Base-by-base conservation (phyloP, 495 filamentous ascomycete genomes). In the Polyplosphaeria fusca region DNA sequence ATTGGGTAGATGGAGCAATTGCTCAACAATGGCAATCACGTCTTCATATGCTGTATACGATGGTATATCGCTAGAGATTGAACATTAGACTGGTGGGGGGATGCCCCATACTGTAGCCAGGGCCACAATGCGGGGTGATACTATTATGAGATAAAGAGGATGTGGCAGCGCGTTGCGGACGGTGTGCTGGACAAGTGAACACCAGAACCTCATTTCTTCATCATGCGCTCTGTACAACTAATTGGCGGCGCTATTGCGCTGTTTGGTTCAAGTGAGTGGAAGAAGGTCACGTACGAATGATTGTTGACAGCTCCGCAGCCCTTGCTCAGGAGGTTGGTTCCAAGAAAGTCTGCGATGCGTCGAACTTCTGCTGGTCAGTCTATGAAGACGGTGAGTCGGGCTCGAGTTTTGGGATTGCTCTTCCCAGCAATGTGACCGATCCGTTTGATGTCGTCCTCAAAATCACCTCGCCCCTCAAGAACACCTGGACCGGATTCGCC, bases 21-120 rank as follows among this genome's bases (percentile, higher is more conserved):
- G 18, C 35, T 43, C 26, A 38, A 23, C 42, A 23, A 20, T 41
- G 27, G 28, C 22, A 24, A 28, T 28, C 27, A 38, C 30, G n/a
- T 32, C 32, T 62, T 57, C 52, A 62, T 56, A 46, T 56, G 52
- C 9, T 16, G 20, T 62, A 62, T 57, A 62, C 59, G 27, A 51
- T 55, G 23, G 30, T 24, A 52, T 52, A 61, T 45, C 23, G 27
- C n/a, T 2, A 46, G n/a, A 61, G 19, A 52, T 56, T 56, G 45
- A 32, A 19, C 23, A 27, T 19, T 49, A 37, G 23, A 26, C 14
- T 14, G 22, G 30, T 46, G n/a, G 14, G 45, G 42, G 22, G 45
- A 25, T 47, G 20, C 35, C 43, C 55, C 54, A 22, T 35, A 14
- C 30, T 35, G 7, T 35, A 7, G 30, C 7, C 30, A 35, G 14